These are phyloP conservation scores for Pseudonectria buxi DNA, from an alignment of 2,329 filamentous ascomycete species.

Conservation along the genomic window DNA sequence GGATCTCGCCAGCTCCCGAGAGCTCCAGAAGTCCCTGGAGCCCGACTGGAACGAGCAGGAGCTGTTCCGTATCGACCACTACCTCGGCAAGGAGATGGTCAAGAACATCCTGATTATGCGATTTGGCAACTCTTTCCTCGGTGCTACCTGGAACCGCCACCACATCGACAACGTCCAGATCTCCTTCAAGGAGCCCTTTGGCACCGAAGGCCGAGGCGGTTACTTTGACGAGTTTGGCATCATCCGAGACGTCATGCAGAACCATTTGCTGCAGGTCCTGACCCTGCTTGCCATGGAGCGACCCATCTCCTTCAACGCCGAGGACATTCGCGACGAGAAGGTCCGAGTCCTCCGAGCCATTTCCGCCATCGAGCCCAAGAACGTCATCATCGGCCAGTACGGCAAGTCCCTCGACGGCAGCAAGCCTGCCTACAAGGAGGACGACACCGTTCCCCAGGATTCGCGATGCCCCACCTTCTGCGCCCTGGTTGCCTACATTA, in stretches of 20 bases:
- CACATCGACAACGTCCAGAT: conserved; percentile 99
- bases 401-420: conserved; percentile 91
- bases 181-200: conserved; percentile 98
- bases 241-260: conserved; percentile 99
- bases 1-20: conserved; percentile 86
- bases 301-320: conserved; percentile 94
- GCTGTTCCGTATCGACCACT: conserved; percentile 98
- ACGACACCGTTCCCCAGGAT: conserved; percentile 95
- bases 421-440: conserved; percentile 97
- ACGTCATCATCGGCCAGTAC: conserved; percentile 99
- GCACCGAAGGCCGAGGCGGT: conserved; percentile 92
- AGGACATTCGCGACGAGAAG: conserved; percentile 98
- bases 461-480: conserved; percentile 98
- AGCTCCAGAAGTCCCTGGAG: conserved; percentile 88
- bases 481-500: conserved; percentile 94
- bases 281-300: conserved; percentile 97
- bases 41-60: conserved; percentile 99
- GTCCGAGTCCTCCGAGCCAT: conserved; percentile 92
- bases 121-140: conserved; percentile 98
- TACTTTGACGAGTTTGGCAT: conserved; percentile 99
- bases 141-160: conserved; percentile 97
- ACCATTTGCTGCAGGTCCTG: conserved; percentile 93
- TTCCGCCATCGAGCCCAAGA: conserved; percentile 94
- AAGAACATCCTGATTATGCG: conserved; percentile 98
- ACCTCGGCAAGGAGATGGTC: conserved; percentile 99